phyloP scores from a whole-genome alignment of 169 alveolate species.

The Amoebophrya sp. region DNA sequence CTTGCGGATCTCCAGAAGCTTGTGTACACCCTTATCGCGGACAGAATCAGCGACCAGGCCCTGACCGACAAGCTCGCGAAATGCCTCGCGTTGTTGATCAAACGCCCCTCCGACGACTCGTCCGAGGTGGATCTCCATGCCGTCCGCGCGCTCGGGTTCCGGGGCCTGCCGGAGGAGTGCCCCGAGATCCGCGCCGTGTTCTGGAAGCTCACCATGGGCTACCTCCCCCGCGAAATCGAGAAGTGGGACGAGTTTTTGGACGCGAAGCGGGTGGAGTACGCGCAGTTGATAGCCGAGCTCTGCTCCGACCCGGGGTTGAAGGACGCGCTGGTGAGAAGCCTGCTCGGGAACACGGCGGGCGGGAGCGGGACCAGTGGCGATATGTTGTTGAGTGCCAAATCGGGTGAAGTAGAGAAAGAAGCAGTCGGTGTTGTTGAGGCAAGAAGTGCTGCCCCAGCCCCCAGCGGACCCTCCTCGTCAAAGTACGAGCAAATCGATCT shows the following conservation, averaged over 20 bases:
- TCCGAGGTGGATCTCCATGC: too few species aligned
- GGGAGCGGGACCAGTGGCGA: background rate
- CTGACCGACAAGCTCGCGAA: too few species aligned
- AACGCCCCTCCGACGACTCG: too few species aligned
- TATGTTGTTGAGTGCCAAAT: background rate
- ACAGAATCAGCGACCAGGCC: too few species aligned
- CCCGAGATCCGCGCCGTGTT: constrained; percentile 24
- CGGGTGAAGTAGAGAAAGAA: background rate
- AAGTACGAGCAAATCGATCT: background rate
- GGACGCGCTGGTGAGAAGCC: background rate
- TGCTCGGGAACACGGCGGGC: background rate
- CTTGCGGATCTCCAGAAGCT: too few species aligned
- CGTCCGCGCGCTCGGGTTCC: background rate
- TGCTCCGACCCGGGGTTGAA: background rate
- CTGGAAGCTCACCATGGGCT: constrained; percentile 38
- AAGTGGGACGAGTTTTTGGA: constrained; percentile 21
- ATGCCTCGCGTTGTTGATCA: too few species aligned
- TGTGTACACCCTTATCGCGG: too few species aligned
- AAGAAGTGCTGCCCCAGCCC: background rate
- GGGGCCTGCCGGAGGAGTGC: constrained; percentile 29
- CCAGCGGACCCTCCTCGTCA: background rate
- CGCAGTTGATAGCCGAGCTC: background rate
- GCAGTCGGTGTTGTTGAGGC: background rate
- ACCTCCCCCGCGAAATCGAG: constrained; percentile 23
- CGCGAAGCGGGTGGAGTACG: background rate